phyloP scores from a whole-genome alignment of 139 green algal species.

The Klebsormidium nitens region DNA sequence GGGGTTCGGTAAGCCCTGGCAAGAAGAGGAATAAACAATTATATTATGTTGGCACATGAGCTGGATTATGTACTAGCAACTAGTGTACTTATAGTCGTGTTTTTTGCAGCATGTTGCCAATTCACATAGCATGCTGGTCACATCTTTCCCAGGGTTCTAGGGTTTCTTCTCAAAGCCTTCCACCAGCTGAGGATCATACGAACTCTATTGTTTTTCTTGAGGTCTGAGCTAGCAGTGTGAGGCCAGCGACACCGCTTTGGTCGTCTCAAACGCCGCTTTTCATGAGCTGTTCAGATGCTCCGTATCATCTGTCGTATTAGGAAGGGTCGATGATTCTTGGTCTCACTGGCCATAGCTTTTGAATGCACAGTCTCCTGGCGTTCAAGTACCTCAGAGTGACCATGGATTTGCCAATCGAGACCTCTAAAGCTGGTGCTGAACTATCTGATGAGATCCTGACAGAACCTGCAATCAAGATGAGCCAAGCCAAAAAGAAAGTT shows the following conservation, averaged over 20 bases:
- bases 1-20: slow-evolving; percentile 71
- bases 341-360: too few relatives aligned
- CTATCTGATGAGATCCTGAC: too few relatives aligned
- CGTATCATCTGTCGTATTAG: slow-evolving; percentile 54
- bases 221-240: background rate
- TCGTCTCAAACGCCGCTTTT: background rate
- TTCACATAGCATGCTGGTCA: background rate
- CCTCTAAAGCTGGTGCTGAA: too few relatives aligned
- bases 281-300: background rate
- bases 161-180: background rate
- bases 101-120: background rate
- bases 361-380: too few relatives aligned
- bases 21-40: slow-evolving; percentile 74
- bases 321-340: background rate
- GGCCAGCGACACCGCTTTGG: slow-evolving; percentile 10
- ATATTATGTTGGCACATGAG: background rate
- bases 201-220: background rate
- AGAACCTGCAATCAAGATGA: too few relatives aligned
- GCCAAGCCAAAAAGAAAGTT: too few relatives aligned
- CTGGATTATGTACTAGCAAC: slow-evolving; percentile 5
- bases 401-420: too few relatives aligned
- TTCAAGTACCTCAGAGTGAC: too few relatives aligned
- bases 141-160: background rate
- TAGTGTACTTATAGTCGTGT: background rate
- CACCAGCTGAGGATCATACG: background rate